Evolutionary conservation across 768 basidiomycete species (phyloP), one percentile per base, ranked within the genome.

Genomic region (Clavaria fumosa): DNA sequence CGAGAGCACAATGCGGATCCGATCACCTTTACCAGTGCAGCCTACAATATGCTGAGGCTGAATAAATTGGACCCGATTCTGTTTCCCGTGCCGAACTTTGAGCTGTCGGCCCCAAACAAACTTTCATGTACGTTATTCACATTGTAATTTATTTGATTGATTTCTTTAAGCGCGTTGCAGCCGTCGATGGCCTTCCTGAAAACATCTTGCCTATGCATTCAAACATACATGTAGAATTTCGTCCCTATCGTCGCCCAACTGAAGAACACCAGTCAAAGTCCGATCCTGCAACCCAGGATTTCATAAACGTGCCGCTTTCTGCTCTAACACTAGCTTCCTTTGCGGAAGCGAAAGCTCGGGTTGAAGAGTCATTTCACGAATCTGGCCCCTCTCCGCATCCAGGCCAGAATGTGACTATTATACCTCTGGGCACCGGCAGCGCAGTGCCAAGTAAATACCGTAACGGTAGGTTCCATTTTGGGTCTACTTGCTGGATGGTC

Each of bases 341-440:
- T 42, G 49, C 43, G 3, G 49, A 56, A 2, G 69, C 68, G 3
- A 56, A 55, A 40, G 41, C 22, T 7, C 26, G 11, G 31, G 45
- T 34, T 38, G 44, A 43, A 33, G 41, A n/a, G 20, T 45, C 22
- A 15, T 23, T 28, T 3, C 19, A 31, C 11, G 31, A 18, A 17
- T 10, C 33, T 6, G 14, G 12, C 5, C 15, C 6, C 23, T 12
- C 7, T 23, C 4, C 11, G 6, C 10, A 12, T 9, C 34, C 39
- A 5, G 35, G 39, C 31, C 6, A 71, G 27, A 69, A 82, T 34
- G 68, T 96, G 5, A 57, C 55, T 6, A 60, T 96, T 31, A 68
- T 82, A 5, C 69, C 89, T 1, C 62, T 97, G 4, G 93, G 93
- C 2, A 96, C 93, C 0, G 83, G 84, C 2, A 91, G 88, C 49